Percentiles rank a stretch among this genome's conserved stretches.
phyloP scores from a whole-genome alignment of 768 basidiomycete species.

The Xerocomellus intermedius region DNA sequence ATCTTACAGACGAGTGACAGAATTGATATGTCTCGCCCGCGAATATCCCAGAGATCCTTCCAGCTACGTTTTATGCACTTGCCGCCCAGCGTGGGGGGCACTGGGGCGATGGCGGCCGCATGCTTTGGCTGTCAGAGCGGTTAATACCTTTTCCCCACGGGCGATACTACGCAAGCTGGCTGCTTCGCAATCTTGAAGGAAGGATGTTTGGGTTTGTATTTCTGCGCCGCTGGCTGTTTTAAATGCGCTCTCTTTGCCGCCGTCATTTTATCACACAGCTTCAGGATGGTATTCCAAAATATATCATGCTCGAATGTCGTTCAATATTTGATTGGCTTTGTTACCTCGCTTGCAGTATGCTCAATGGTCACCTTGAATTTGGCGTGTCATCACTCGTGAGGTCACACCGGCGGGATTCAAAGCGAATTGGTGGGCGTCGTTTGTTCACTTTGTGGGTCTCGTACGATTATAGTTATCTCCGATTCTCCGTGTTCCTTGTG shows the following conservation, averaged over 20 bases:
- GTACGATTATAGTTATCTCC: no score
- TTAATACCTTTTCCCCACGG: constrained; percentile 5
- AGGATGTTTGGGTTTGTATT: not conserved
- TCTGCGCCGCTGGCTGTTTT: not conserved
- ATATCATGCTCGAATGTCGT: constrained; percentile 14
- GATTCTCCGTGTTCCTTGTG: no score
- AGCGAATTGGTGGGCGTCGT: no score
- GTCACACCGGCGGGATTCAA: no score
- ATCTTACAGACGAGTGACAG: constrained; percentile 12
- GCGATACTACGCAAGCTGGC: constrained; percentile 14
- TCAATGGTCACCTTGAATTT: not conserved
- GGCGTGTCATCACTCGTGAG: no score
- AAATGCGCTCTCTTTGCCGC: not conserved
- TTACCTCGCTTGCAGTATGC: not conserved
- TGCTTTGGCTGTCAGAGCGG: constrained; percentile 5
- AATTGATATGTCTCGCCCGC: constrained; percentile 36
- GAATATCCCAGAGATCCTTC: constrained; percentile 37
- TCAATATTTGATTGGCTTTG: not conserved
- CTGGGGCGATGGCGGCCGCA: constrained; percentile 28
- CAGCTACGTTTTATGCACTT: constrained; percentile 41
- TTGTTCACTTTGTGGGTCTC: no score
- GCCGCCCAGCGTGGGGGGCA: constrained; percentile 31
- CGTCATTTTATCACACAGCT: not conserved
- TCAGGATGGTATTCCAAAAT: constrained; percentile 10
- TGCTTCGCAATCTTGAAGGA: constrained; percentile 22